Evolutionary conservation across 2,329 filamentous ascomycete species (phyloP).

Genomic region (Fulvia fulva): DNA sequence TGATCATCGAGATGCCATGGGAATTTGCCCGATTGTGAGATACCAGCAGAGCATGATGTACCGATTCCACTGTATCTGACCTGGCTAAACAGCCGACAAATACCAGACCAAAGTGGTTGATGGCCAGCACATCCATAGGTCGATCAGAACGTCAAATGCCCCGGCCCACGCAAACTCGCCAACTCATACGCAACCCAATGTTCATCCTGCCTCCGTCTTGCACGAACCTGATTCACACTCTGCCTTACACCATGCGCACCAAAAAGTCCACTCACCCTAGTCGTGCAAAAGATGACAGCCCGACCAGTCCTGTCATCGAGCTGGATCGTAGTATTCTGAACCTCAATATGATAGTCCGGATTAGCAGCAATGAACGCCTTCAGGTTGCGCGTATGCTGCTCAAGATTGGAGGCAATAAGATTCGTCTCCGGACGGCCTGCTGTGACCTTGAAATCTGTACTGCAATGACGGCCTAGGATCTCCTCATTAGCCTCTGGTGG

Average conservation of each 20-base stretch:
- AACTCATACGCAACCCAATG: background rate
- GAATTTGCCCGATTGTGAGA: too few relatives aligned
- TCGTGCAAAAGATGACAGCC: slow-evolving; percentile 1
- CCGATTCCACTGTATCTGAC: too few relatives aligned
- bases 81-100: too few relatives aligned
- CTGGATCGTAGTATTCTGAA: background rate
- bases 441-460: background rate
- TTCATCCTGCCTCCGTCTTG: background rate
- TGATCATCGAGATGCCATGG: too few relatives aligned
- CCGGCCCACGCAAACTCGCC: background rate
- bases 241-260: background rate
- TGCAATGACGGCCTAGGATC: background rate
- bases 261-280: background rate
- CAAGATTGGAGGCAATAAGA: background rate
- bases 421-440: background rate
- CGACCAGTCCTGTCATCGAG: background rate
- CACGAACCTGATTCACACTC: background rate
- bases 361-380: background rate
- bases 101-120: too few relatives aligned
- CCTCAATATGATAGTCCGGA: slow-evolving; percentile 3
- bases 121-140: background rate
- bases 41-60: too few relatives aligned
- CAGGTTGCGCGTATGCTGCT: slow-evolving; percentile 1
- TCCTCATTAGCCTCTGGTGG: background rate
- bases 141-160: background rate